Conservation (phyloP, 306 rosid species). For the Cucumis sativus region DNA sequence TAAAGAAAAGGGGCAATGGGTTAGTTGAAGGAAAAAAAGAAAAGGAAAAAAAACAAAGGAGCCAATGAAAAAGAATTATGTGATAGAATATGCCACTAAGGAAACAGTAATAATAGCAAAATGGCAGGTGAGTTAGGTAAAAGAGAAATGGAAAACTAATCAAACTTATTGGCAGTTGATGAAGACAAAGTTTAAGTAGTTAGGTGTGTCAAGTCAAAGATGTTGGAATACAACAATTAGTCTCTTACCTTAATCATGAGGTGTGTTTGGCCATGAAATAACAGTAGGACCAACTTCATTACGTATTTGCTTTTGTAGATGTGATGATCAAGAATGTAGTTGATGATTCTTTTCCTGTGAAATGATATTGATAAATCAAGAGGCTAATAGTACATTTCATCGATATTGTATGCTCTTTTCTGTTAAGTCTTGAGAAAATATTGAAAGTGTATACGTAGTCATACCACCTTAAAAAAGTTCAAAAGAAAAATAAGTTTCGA, state of each 20-base stretch:
- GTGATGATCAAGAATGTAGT: not conserved
- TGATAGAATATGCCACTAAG: not conserved
- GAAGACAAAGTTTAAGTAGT: not conserved
- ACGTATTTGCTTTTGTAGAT: too few relatives aligned
- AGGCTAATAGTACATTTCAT: not conserved
- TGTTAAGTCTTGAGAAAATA: too few relatives aligned
- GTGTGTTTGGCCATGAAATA: too few relatives aligned
- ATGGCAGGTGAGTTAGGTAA: constrained; percentile 2
- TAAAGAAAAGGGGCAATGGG: not conserved
- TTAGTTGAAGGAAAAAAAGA: not conserved
- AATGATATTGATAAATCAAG: not conserved
- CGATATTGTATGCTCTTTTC: not conserved
- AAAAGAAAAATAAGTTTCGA: too few relatives aligned
- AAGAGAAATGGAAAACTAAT: not conserved
- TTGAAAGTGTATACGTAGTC: too few relatives aligned
- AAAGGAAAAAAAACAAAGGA: not conserved
- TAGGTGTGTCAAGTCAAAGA: not conserved
- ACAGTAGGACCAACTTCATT: not conserved
- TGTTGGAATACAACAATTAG: not conserved
- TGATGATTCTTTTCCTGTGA: not conserved
- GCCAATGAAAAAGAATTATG: not conserved
- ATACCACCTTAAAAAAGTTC: too few relatives aligned
- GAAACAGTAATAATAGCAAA: not conserved
- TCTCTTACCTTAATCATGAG: not conserved
- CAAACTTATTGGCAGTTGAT: not conserved